Evolutionary conservation across 1,284 basidiomycete genomes (phyloP).

Genomic region (Moniliella sp.): DNA sequence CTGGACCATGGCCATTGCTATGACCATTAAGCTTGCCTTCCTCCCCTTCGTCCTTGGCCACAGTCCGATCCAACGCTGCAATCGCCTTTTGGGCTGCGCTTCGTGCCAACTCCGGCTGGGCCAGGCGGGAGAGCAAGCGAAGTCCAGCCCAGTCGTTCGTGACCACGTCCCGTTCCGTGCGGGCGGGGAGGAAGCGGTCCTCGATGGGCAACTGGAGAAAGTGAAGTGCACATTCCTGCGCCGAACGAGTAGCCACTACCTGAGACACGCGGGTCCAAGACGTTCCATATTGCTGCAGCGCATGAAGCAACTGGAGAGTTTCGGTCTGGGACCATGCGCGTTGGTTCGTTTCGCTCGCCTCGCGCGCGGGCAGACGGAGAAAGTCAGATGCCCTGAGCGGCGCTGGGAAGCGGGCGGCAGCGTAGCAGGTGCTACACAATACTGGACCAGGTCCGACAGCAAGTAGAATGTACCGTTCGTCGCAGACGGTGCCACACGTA

Average conservation of each 20-base stretch:
- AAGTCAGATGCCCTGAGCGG: slow-evolving; percentile 94
- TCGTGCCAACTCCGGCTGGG: no score
- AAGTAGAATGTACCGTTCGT: slow-evolving; percentile 65
- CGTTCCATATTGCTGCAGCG: slow-evolving; percentile 93
- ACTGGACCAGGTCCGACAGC: slow-evolving; percentile 65
- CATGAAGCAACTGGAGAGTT: slow-evolving; percentile 66
- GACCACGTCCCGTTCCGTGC: no score
- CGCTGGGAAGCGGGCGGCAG: slow-evolving; percentile 84
- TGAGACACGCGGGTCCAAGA: slow-evolving; percentile 80
- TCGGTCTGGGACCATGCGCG: slow-evolving; percentile 82
- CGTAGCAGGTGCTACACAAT: slow-evolving; percentile 51
- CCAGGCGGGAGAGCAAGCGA: no score
- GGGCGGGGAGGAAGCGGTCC: slow-evolving; percentile 69
- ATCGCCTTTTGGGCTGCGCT: no score
- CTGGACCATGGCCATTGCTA: no score
- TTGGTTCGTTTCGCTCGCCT: slow-evolving; percentile 35
- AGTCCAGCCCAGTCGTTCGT: no score
- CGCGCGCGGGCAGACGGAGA: slow-evolving; percentile 50
- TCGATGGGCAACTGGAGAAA: slow-evolving; percentile 93
- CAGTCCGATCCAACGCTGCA: no score
- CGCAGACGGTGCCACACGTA: slow-evolving; percentile 82
- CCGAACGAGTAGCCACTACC: slow-evolving; percentile 69
- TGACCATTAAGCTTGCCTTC: no score
- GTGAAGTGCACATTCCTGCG: slow-evolving; percentile 82
- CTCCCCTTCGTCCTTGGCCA: no score